Conservation (phyloP, 2,329 filamentous ascomycete genomes). For the Phaeophleospora eucalypticola region DNA sequence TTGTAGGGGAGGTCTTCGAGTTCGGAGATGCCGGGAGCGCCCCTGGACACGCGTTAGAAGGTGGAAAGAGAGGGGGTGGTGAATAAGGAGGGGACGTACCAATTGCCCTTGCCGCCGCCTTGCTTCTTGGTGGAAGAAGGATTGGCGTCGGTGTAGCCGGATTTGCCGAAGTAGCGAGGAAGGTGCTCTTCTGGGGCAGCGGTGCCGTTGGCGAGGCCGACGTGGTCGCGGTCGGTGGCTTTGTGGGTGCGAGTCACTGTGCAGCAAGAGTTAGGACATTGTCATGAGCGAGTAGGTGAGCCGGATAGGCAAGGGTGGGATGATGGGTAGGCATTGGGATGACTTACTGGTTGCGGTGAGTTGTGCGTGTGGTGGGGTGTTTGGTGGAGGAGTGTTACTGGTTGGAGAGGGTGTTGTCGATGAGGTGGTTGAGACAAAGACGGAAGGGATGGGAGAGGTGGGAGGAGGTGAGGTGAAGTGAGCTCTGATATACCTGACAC, state of each 20-base stretch:
- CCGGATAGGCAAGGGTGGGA: not conserved
- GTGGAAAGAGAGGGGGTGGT: constrained; percentile 2
- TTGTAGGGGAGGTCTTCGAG: constrained; percentile 79
- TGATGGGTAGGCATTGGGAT: constrained; percentile 2
- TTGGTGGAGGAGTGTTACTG: no score
- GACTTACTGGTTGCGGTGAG: no score
- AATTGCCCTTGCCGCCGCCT: constrained; percentile 87
- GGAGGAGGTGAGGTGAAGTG: no score
- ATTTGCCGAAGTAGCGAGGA: constrained; percentile 90
- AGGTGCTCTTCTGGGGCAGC: constrained; percentile 66
- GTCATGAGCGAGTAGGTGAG: not conserved
- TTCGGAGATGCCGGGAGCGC: constrained; percentile 70
- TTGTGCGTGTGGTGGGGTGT: no score
- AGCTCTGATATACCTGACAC: no score
- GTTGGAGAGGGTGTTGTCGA: no score
- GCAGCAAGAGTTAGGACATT: constrained; percentile 10
- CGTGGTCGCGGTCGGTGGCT: constrained; percentile 87
- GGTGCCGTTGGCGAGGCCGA: constrained; percentile 69
- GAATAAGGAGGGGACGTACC: constrained; percentile 55
- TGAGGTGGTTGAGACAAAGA: no score
- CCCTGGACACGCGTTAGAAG: constrained; percentile 55
- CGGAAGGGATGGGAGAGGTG: no score
- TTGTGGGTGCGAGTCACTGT: constrained; percentile 98
- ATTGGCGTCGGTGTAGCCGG: constrained; percentile 72
- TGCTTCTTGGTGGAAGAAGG: constrained; percentile 97